Evolutionary conservation across 2,329 filamentous ascomycete species (phyloP), one percentile per base, ranked within the genome.

Genomic region (Claviceps capensis): DNA sequence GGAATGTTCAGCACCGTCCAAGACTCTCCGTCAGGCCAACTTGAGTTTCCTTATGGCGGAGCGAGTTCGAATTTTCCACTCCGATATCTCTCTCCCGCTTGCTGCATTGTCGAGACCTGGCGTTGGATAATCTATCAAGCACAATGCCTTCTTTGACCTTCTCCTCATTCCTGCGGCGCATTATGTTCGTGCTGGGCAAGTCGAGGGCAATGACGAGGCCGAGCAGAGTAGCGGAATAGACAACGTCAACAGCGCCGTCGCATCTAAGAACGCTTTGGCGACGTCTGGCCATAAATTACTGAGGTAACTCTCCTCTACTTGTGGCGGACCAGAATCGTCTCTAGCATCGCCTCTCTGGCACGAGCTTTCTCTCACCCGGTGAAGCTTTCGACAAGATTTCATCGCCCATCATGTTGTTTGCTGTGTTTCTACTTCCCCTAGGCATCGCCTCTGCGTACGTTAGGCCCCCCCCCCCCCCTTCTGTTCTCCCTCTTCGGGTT

Each of bases 231-330:
- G n/a, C 17, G 42, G 38, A 9, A 57, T 57, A 54, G 54, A 48
- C 22, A 22, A 36, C 19, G 19, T 54, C 11, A 47, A 30, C 23
- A 14, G 48, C 14, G 40, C 48, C 22, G 30, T 49, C 23, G 46
- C 51, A 41, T 51, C 50, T 7, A 14, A 52, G 34, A 51, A 62
- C 43, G 56, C 56, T 8, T 42, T 61, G 49, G 50, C 56, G 40
- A 52, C 56, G 2, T 52, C 58, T 3, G 55, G 53, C 30, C 59
- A 66, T 56, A 60, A 57, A 51, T 67, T 67, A 67, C 54, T 62
- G 57, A 50, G 56, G 26, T 61, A 17, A 54, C 65, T 37, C 59
- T 19, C 17, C 61, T 14, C 52, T 53, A 7, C 58, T 51, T 2
- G 57, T 46, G 14, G 17, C 30, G 30, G 41, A 38, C 19, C 50